Conservation (phyloP, 2,329 filamentous ascomycete species). For the Alternaria conjuncta region DNA sequence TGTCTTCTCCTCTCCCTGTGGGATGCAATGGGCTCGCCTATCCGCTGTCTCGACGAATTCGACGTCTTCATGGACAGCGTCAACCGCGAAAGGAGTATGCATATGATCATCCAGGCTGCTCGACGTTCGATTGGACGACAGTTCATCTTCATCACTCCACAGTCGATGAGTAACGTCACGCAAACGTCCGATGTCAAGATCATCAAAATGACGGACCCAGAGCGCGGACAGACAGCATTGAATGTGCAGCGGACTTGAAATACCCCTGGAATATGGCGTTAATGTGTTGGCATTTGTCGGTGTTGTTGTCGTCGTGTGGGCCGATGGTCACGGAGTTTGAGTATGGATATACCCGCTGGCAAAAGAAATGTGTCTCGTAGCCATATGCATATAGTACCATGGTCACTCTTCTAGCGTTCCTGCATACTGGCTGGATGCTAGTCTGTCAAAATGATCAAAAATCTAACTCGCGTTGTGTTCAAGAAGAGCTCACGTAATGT, state of each 20-base stretch:
- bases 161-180: conserved; percentile 67
- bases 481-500: neutral
- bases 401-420: neutral
- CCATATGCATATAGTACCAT: neutral
- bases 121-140: conserved; percentile 87
- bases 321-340: conserved; percentile 3
- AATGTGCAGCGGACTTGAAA: conserved; percentile 29
- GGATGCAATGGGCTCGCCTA: conserved; percentile 97
- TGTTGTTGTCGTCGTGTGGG: neutral
- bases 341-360: conserved; percentile 27
- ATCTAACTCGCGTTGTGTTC: neutral
- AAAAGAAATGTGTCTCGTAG: conserved; percentile 9
- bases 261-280: neutral
- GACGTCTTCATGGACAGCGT: conserved; percentile 99
- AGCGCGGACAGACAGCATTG: conserved; percentile 57
- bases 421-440: neutral
- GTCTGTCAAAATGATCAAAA: neutral
- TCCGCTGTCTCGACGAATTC: conserved; percentile 95
- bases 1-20: conserved; percentile 91
- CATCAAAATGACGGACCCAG: conserved; percentile 68
- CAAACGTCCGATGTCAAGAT: conserved; percentile 73
- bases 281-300: neutral
- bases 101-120: conserved; percentile 89
- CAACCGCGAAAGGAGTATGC: conserved; percentile 90
- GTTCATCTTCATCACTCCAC: conserved; percentile 95